Evolutionary conservation across 352 stramenopile species (phyloP).

Genomic region (Poterioochromonas sp.): DNA sequence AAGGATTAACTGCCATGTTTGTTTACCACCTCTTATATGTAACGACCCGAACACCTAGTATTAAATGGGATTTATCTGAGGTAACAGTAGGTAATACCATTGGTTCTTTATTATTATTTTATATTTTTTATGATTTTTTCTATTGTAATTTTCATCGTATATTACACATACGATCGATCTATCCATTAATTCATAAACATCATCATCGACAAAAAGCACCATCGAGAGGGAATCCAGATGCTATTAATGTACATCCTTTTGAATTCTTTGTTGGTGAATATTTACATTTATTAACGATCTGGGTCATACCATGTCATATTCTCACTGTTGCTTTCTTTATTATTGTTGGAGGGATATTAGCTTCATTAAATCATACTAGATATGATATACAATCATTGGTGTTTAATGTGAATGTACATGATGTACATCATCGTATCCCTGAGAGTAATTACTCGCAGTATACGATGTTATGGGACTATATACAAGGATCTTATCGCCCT

Average conservation of each 20-base stretch:
- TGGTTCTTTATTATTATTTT: conserved; percentile 53
- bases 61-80: conserved; percentile 44
- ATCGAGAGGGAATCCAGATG: conserved; percentile 61
- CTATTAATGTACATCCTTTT: conserved; percentile 74
- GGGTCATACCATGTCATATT: conserved; percentile 47
- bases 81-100: conserved; percentile 50
- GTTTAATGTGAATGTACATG: conserved; percentile 64
- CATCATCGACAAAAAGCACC: conserved; percentile 71
- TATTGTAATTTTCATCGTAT: conserved; percentile 68
- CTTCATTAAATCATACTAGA: conserved; percentile 69
- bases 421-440: conserved; percentile 71
- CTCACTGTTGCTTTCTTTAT: conserved; percentile 53
- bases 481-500: conserved; percentile 56
- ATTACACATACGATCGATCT: conserved; percentile 61
- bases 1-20: conserved; percentile 57
- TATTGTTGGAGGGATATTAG: conserved; percentile 55
- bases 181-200: conserved; percentile 71
- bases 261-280: conserved; percentile 74
- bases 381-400: conserved; percentile 52
- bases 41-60: conserved; percentile 49
- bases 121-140: conserved; percentile 70
- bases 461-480: conserved; percentile 66
- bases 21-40: conserved; percentile 53
- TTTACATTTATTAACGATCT: conserved; percentile 62
- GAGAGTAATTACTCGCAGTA: conserved; percentile 74